phyloP scores from a whole-genome alignment of 2,329 filamentous ascomycete species.

The Cordyceps javanica region DNA sequence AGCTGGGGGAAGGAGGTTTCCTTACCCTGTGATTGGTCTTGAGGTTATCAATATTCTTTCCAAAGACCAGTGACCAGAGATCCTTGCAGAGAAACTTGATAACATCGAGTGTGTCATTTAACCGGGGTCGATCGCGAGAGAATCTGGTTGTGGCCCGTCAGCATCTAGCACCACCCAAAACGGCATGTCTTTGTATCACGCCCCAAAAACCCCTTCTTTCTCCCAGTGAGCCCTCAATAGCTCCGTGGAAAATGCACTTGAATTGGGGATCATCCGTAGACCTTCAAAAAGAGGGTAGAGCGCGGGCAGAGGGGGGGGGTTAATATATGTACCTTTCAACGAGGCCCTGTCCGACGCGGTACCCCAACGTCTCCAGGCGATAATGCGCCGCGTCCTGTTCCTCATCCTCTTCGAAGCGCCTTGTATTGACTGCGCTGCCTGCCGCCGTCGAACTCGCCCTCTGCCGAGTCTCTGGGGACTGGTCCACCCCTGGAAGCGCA shows the following conservation, averaged over 20 bases:
- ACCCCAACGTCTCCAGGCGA: constrained; percentile 76
- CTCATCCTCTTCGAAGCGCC: constrained; percentile 56
- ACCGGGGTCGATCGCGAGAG: constrained; percentile 76
- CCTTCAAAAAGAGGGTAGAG: no score
- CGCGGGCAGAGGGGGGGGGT: background rate
- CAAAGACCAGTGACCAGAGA: constrained; percentile 87
- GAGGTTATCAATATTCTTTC: constrained; percentile 96
- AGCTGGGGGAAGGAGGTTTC: no score
- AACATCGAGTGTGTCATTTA: constrained; percentile 85
- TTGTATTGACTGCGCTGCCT: background rate
- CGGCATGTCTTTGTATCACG: no score
- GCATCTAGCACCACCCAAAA: background rate
- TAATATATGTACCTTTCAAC: constrained; percentile 68
- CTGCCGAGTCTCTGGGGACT: constrained; percentile 5
- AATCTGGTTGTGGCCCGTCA: constrained; percentile 46
- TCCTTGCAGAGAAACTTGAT: constrained; percentile 99
- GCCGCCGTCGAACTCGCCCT: background rate
- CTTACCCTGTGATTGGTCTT: constrained; percentile 91
- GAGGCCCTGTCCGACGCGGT: constrained; percentile 85
- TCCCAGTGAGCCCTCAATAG: background rate
- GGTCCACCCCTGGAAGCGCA: background rate
- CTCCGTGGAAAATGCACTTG: background rate
- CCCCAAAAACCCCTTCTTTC: background rate
- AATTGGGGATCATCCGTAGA: background rate
- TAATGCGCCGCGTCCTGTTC: constrained; percentile 79